These are phyloP conservation scores for Calonectria leucothoes DNA, from an alignment of 2,329 filamentous ascomycete genomes.

Conservation along the genomic window DNA sequence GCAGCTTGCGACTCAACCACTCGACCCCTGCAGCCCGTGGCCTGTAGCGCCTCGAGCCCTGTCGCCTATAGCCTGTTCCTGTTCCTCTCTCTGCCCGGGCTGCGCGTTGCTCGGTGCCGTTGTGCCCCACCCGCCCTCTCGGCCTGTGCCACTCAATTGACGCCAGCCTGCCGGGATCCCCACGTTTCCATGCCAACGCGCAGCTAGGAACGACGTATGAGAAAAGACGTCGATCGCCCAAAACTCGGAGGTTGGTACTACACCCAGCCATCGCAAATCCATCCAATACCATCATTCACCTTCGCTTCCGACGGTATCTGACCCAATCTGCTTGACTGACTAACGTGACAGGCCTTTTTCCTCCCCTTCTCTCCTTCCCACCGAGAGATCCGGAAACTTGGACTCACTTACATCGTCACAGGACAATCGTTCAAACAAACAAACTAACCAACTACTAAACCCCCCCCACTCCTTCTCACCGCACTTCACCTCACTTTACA, in stretches of 20 bases:
- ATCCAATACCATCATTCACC: slow-evolving; percentile 24
- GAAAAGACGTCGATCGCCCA: slow-evolving; percentile 28
- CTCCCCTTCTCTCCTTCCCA: slow-evolving; percentile 21
- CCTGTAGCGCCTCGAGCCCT: too few species aligned
- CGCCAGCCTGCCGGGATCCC: slow-evolving; percentile 34
- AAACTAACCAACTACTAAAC: neutral
- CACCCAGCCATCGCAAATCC: slow-evolving; percentile 40
- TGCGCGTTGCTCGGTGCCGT: slow-evolving; percentile 39
- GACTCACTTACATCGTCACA: slow-evolving; percentile 18
- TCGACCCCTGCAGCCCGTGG: slow-evolving; percentile 16
- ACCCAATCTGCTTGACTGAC: slow-evolving; percentile 5
- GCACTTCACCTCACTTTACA: slow-evolving; percentile 37
- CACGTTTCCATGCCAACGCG: slow-evolving; percentile 38
- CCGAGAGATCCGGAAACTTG: slow-evolving; percentile 22
- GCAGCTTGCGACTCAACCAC: neutral
- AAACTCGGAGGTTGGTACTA: slow-evolving; percentile 40
- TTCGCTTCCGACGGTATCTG: slow-evolving; percentile 1
- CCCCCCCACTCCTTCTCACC: slow-evolving; percentile 11
- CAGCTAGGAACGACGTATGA: slow-evolving; percentile 42
- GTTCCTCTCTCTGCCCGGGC: neutral
- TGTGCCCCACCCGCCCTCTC: neutral
- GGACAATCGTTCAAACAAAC: slow-evolving; percentile 17
- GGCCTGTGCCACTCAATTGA: neutral
- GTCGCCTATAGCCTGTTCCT: too few species aligned
- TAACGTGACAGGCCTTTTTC: slow-evolving; percentile 27